Conservation (phyloP, 768 basidiomycete species). For the Megacollybia marginata region DNA sequence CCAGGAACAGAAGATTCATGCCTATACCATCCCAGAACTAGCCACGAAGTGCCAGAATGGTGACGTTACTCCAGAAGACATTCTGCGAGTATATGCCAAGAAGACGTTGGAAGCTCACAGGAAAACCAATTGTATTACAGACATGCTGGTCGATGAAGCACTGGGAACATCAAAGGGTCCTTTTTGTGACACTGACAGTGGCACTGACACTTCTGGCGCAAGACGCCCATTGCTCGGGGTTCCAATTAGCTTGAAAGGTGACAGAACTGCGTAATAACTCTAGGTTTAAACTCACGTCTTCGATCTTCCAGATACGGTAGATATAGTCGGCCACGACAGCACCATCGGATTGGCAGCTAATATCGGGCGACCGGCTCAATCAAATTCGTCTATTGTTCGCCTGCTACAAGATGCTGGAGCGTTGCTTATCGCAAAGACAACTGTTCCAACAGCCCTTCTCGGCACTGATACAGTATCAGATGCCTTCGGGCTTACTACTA, state of each 20-base stretch:
- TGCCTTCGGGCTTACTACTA: slow-evolving; percentile 53
- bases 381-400: slow-evolving; percentile 47
- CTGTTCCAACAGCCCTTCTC: slow-evolving; percentile 48
- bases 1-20: slow-evolving; percentile 39
- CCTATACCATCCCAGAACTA: slow-evolving; percentile 39
- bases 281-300: slow-evolving; percentile 5
- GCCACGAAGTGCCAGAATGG: slow-evolving; percentile 38
- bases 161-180: slow-evolving; percentile 31
- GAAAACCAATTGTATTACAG: slow-evolving; percentile 62
- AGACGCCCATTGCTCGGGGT: slow-evolving; percentile 55
- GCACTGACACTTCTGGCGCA: slow-evolving; percentile 21
- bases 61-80: slow-evolving; percentile 27
- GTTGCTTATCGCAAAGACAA: slow-evolving; percentile 57
- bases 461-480: slow-evolving; percentile 53
- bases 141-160: slow-evolving; percentile 50
- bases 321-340: slow-evolving; percentile 51
- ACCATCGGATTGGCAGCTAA: slow-evolving; percentile 55
- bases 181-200: slow-evolving; percentile 27
- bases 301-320: slow-evolving; percentile 27
- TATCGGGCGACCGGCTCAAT: slow-evolving; percentile 32
- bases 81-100: slow-evolving; percentile 49
- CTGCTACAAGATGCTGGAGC: slow-evolving; percentile 58
- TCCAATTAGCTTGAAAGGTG: slow-evolving; percentile 64
- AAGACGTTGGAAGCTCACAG: slow-evolving; percentile 44
- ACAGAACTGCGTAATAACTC: slow-evolving; percentile 4